Conservation (phyloP, 1,284 basidiomycete genomes). For the Inonotus obliquus region DNA sequence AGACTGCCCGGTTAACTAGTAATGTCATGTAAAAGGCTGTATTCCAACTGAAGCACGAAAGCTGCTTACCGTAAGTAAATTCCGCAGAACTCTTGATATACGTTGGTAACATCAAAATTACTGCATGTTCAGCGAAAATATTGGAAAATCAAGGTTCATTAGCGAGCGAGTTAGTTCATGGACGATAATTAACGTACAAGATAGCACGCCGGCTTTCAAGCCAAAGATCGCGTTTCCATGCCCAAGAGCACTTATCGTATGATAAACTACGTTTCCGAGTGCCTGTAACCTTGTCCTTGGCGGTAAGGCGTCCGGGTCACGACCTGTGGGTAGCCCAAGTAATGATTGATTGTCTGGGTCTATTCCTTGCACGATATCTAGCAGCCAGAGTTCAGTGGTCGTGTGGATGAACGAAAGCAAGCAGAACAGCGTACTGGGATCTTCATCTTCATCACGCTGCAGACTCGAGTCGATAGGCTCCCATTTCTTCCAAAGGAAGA, state of each 20-base stretch:
- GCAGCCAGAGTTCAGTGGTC: not conserved
- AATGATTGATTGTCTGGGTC: conserved; percentile 36
- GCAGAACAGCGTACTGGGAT: conserved; percentile 36
- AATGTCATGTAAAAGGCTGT: not conserved
- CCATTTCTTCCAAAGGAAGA: conserved; percentile 42
- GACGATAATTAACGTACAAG: conserved; percentile 34
- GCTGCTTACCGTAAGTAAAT: conserved; percentile 54
- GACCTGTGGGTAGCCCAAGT: conserved; percentile 48
- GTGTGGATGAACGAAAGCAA: not conserved
- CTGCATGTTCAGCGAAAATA: conserved; percentile 29
- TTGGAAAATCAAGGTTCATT: not conserved
- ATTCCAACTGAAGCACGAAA: conserved; percentile 23
- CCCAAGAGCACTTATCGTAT: conserved; percentile 34
- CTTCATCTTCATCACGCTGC: conserved; percentile 49
- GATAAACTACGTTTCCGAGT: conserved; percentile 44
- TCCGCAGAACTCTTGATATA: conserved; percentile 49
- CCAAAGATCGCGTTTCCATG: conserved; percentile 69
- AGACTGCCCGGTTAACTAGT: conserved; percentile 31
- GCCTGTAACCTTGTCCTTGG: conserved; percentile 54
- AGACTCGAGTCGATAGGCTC: conserved; percentile 39
- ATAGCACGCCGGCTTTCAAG: conserved; percentile 72
- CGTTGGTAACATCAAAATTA: conserved; percentile 55
- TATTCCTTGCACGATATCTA: conserved; percentile 60
- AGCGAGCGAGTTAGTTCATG: not conserved
- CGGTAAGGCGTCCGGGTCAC: conserved; percentile 75